Conservation (phyloP, 345 rosid genomes). For the Aurinia saxatilis region DNA sequence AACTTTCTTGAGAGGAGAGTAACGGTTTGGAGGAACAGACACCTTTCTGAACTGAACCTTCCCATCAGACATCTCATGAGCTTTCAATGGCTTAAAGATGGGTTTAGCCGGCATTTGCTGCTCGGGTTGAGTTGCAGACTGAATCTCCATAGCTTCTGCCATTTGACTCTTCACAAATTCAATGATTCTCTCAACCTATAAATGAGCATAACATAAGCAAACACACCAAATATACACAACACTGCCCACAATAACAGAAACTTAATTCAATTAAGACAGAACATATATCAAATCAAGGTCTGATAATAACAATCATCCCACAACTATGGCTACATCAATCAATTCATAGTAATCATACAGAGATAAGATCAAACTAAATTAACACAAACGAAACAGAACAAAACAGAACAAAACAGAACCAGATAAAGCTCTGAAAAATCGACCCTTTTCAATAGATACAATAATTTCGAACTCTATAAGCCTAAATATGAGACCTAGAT, state of each 20-base stretch:
- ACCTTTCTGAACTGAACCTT: slow-evolving; percentile 62
- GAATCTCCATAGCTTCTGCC: slow-evolving; percentile 40
- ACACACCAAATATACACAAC: not conserved
- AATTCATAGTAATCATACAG: too few relatives aligned
- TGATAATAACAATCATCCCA: not conserved
- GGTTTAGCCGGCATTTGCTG: slow-evolving; percentile 47
- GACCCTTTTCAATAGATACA: too few relatives aligned
- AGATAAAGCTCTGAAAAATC: not conserved
- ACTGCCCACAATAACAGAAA: not conserved
- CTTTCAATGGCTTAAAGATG: slow-evolving; percentile 54
- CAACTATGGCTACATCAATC: not conserved
- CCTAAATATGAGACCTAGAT: too few relatives aligned
- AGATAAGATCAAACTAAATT: too few relatives aligned
- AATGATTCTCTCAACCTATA: not conserved
- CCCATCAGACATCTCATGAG: slow-evolving; percentile 82
- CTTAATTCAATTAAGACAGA: too few relatives aligned
- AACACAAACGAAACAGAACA: not conserved
- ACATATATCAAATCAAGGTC: not conserved
- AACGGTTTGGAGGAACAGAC: slow-evolving; percentile 71
- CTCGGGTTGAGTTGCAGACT: slow-evolving; percentile 12
- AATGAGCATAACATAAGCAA: not conserved
- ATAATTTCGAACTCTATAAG: too few relatives aligned
- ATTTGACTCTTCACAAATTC: not conserved
- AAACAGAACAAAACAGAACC: not conserved
- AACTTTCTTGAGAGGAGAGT: slow-evolving; percentile 67